Evolutionary conservation across 2,329 filamentous ascomycete species (phyloP).

Genomic region (Diplodia corticola): DNA sequence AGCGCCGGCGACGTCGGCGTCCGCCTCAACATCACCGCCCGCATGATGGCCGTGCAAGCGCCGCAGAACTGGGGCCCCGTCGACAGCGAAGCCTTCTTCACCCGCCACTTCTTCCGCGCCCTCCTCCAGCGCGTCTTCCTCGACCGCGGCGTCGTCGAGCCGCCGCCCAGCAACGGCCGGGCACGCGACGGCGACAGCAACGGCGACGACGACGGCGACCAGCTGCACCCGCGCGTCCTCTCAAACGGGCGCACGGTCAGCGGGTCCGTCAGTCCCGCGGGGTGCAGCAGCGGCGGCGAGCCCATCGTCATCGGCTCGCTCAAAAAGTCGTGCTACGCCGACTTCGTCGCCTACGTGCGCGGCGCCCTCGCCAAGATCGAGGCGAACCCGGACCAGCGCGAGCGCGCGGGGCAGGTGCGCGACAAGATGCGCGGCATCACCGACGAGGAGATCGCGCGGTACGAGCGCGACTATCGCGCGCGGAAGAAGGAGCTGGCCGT

Average conservation of each 20-base stretch:
- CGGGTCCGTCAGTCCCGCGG: conserved; percentile 75
- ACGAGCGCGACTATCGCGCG: conserved; percentile 64
- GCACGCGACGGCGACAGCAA: conserved; percentile 28
- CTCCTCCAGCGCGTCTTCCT: conserved; percentile 90
- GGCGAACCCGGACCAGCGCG: conserved; percentile 50
- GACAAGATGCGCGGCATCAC: conserved; percentile 68
- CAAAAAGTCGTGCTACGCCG: conserved; percentile 74
- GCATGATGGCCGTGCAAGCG: conserved; percentile 98
- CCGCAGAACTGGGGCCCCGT: conserved; percentile 83
- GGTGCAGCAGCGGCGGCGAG: conserved; percentile 74
- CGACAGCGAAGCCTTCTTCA: conserved; percentile 87
- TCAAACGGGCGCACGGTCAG: conserved; percentile 32
- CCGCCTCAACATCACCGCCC: conserved; percentile 88
- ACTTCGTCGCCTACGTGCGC: conserved; percentile 82
- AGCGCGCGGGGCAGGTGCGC: conserved; percentile 50
- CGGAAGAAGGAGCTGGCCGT: conserved; percentile 80
- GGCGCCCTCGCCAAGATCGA: conserved; percentile 61
- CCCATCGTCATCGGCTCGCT: conserved; percentile 88
- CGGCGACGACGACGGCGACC: conserved; percentile 42
- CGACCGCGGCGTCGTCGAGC: conserved; percentile 74
- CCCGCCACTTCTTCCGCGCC: conserved; percentile 87
- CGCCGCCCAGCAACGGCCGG: conserved; percentile 44
- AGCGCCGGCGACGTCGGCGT: conserved; percentile 58
- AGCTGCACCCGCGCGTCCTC: conserved; percentile 35
- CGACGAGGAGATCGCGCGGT: conserved; percentile 72